Percentiles rank a stretch among this genome's conserved stretches.
Evolutionary conservation across 139 green algal species (phyloP).

Genomic region (Microglena sp.): DNA sequence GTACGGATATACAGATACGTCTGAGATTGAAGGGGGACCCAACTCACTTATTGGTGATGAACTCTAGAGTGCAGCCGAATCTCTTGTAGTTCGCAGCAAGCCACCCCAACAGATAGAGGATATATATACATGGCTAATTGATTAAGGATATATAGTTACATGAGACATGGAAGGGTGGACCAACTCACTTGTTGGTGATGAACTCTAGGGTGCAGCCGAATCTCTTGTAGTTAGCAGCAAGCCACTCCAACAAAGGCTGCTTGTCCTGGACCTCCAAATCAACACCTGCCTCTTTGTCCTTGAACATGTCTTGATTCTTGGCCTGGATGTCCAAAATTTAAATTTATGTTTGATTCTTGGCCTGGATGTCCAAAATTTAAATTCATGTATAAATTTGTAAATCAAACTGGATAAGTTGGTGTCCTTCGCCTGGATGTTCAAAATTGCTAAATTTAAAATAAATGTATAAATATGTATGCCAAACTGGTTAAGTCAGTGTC

Average conservation of each 20-base stretch:
- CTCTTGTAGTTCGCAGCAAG: constrained; percentile 97
- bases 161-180: too few species aligned
- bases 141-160: too few species aligned
- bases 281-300: constrained; percentile 71
- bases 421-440: constrained; percentile 46
- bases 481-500: too few species aligned
- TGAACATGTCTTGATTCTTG: constrained; percentile 63
- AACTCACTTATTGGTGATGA: constrained; percentile 82
- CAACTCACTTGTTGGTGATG: constrained; percentile 77
- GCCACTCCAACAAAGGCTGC: constrained; percentile 89
- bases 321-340: too few species aligned
- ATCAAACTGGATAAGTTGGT: too few species aligned
- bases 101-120: constrained; percentile 96
- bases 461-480: background rate
- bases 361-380: too few species aligned
- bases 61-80: constrained; percentile 95
- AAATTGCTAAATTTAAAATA: too few species aligned
- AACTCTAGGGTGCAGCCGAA: constrained; percentile 97
- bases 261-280: constrained; percentile 92
- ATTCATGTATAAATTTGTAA: too few species aligned
- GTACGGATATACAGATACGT: too few species aligned
- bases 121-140: too few species aligned
- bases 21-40: too few species aligned
- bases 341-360: constrained; percentile 42
- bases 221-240: constrained; percentile 97